These are phyloP conservation scores for Cryptococcus sp. DNA, from an alignment of 1,284 basidiomycete genomes.

Conservation along the genomic window DNA sequence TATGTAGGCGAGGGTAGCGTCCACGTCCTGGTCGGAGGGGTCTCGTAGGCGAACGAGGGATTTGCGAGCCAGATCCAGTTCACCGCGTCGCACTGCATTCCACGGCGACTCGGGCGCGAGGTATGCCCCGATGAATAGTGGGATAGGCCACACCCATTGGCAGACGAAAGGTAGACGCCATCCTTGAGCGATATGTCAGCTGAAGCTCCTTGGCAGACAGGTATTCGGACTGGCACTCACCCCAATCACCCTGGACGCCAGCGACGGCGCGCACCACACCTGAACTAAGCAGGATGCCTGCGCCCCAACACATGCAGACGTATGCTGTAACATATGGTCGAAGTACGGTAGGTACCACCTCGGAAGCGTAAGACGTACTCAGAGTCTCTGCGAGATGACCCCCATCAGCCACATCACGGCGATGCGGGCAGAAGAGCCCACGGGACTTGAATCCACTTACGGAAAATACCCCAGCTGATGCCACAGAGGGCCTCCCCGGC, in stretches of 20 bases:
- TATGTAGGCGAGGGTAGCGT: slow-evolving; percentile 35
- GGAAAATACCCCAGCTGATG: slow-evolving; percentile 51
- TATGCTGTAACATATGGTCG: slow-evolving; percentile 57
- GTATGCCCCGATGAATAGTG: slow-evolving; percentile 44
- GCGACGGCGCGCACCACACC: slow-evolving; percentile 54
- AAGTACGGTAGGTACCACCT: slow-evolving; percentile 57
- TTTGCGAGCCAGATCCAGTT: slow-evolving; percentile 24
- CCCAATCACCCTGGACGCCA: slow-evolving; percentile 41
- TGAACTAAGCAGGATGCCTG: slow-evolving; percentile 53
- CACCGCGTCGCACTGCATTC: slow-evolving; percentile 36
- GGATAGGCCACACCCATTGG: slow-evolving; percentile 52
- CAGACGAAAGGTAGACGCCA: slow-evolving; percentile 26
- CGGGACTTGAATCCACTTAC: not conserved
- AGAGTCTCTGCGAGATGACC: slow-evolving; percentile 45
- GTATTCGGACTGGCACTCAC: slow-evolving; percentile 14
- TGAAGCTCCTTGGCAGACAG: not conserved
- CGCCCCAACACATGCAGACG: slow-evolving; percentile 58
- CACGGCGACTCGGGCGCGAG: slow-evolving; percentile 47
- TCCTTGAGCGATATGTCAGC: not conserved
- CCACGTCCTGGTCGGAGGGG: slow-evolving; percentile 22
- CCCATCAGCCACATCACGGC: not conserved
- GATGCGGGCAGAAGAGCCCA: no score
- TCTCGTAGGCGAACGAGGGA: slow-evolving; percentile 25
- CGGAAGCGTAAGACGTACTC: slow-evolving; percentile 57
- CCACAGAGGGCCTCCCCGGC: slow-evolving; percentile 26